Conservation (phyloP, 768 basidiomycete species). For the Russula foetens region DNA sequence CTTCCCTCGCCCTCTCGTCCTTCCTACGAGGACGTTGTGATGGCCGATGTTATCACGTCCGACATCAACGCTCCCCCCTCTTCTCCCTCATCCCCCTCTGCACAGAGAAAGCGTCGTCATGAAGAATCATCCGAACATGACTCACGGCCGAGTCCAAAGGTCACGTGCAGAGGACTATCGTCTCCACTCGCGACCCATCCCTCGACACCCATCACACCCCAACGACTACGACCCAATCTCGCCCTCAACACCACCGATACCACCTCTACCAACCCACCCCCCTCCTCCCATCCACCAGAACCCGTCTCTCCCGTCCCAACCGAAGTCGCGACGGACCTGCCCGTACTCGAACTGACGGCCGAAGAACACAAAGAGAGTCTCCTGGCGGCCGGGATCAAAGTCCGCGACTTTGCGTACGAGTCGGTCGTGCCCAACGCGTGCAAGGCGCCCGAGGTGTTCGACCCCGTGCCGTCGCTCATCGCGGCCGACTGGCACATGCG, state of each 20-base stretch:
- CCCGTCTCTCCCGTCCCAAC: slow-evolving; percentile 26
- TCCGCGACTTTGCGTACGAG: slow-evolving; percentile 28
- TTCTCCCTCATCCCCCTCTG: background rate
- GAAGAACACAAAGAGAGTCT: slow-evolving; percentile 9
- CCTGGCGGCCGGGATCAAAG: slow-evolving; percentile 25
- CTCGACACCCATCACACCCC: background rate
- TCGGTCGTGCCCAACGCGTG: background rate
- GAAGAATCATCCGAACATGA: background rate
- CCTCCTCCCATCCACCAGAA: background rate
- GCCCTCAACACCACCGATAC: background rate
- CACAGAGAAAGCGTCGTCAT: slow-evolving; percentile 5
- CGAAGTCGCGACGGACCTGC: slow-evolving; percentile 22
- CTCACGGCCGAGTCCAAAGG: background rate
- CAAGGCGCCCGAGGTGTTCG: slow-evolving; percentile 23
- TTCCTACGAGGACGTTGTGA: background rate
- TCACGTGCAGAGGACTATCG: background rate
- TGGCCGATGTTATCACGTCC: background rate
- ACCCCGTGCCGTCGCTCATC: slow-evolving; percentile 22
- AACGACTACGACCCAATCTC: background rate
- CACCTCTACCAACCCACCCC: background rate
- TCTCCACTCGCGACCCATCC: background rate
- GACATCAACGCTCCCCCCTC: background rate
- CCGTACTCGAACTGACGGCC: slow-evolving; percentile 4
- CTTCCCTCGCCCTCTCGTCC: background rate
- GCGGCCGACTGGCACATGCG: slow-evolving; percentile 27